Evolutionary conservation across 2,329 filamentous ascomycete species (phyloP).

Genomic region (Thielaviopsis ethacetica): DNA sequence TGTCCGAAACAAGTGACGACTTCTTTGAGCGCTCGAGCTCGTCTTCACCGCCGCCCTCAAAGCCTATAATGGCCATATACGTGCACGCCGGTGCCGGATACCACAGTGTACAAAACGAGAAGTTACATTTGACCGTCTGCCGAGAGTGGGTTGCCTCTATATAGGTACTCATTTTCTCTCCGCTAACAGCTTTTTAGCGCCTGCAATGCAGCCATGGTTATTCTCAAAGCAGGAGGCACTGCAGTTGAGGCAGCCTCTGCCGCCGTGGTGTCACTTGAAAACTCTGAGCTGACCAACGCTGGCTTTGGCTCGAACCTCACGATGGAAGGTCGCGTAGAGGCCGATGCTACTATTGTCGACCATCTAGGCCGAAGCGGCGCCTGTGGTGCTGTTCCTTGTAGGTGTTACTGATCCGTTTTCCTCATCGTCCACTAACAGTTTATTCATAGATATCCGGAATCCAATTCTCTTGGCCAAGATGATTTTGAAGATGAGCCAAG

Average conservation of each 20-base stretch:
- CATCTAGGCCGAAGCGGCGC: slow-evolving; percentile 82
- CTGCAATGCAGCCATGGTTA: slow-evolving; percentile 8
- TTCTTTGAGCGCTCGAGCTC: background rate
- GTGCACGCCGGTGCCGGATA: slow-evolving; percentile 92
- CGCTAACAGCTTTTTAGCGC: slow-evolving; percentile 6
- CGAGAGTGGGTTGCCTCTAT: slow-evolving; percentile 53
- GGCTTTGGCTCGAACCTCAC: slow-evolving; percentile 91
- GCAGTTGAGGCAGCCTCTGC: slow-evolving; percentile 82
- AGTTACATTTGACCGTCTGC: slow-evolving; percentile 70
- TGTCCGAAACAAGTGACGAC: slow-evolving; percentile 1
- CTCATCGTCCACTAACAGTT: slow-evolving; percentile 2
- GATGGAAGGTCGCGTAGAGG: slow-evolving; percentile 81
- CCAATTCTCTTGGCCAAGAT: slow-evolving; percentile 75
- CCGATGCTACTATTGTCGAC: slow-evolving; percentile 86
- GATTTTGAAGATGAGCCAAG: slow-evolving; percentile 61
- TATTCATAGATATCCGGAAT: slow-evolving; percentile 62
- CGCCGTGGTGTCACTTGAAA: slow-evolving; percentile 74
- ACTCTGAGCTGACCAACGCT: slow-evolving; percentile 90
- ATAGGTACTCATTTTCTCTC: background rate
- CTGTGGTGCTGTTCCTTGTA: slow-evolving; percentile 79
- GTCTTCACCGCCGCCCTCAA: slow-evolving; percentile 10
- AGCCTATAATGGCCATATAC: slow-evolving; percentile 57
- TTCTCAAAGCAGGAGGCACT: slow-evolving; percentile 61
- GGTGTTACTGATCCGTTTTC: slow-evolving; percentile 21
- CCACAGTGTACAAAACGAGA: slow-evolving; percentile 76